Evolutionary conservation across 2,329 filamentous ascomycete genomes (phyloP), one percentile per base, ranked within the genome.

Genomic region (Xylariales sp.): DNA sequence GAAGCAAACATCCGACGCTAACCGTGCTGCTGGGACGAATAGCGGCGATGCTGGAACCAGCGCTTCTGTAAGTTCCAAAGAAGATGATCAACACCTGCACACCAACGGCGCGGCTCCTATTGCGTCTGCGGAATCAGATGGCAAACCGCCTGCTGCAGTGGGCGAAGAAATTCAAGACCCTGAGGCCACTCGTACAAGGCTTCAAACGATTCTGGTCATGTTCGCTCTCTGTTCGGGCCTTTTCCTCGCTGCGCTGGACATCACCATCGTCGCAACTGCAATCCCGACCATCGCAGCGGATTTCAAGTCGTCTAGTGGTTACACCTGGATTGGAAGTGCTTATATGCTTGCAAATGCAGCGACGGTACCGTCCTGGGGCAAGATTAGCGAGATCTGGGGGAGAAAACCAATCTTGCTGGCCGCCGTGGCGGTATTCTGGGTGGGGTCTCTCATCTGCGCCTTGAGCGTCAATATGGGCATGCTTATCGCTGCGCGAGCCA

Each of bases 301-400:
- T 45, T 76, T 90, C 46, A 56, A 79, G 32, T 85, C 84, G 5
- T 78, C 78, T 3, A 68, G 76, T 12, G 85, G 84, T 18, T 90
- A 89, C 62, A 76, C 82, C 38, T 90, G 86, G 87, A 82, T 91
- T 46, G 86, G 86, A 11, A 80, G 76, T 27, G 79, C 84, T 3
- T 91, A 86, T 54, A 69, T 88, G 5, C 75, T 90, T 9, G 83
- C 80, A 42, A 83, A 80, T 55, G 80, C 84, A 1, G 76, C 70
- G 59, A 74, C 76, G 1, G 77, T 78, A 0, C 83, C 84, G 0
- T 78, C 83, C 37, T 90, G 84, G 85, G 83, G 82, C 42, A 76
- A 77, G 51, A 54, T 79, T 34, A 72, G 71, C 31, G 76, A 80
- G 48, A 74, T 80, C 41, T 80, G 73, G 60, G 75, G 76, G 18